Evolutionary conservation across 331 rosid genomes (phyloP).

Genomic region (Arachis monticola): DNA sequence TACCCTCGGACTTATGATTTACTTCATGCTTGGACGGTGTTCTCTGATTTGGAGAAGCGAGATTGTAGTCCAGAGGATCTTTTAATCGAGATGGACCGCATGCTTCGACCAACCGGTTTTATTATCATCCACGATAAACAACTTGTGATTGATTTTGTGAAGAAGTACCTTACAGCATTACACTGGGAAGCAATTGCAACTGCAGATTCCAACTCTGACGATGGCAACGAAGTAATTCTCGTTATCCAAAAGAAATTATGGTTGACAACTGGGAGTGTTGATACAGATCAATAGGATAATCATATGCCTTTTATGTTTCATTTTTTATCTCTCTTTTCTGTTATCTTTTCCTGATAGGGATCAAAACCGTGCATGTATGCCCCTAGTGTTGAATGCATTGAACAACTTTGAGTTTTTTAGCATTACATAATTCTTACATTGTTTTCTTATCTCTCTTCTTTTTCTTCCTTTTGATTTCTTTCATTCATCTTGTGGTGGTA

Average conservation of each 20-base stretch:
- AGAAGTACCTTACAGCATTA: slow-evolving; percentile 60
- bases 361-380: no score
- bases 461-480: no score
- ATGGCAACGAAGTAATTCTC: slow-evolving; percentile 51
- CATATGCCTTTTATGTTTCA: no score
- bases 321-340: no score
- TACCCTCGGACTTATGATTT: slow-evolving; percentile 74
- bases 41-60: slow-evolving; percentile 62
- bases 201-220: slow-evolving; percentile 49
- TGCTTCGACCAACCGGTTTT: slow-evolving; percentile 71
- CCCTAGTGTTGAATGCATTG: no score
- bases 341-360: no score
- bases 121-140: slow-evolving; percentile 62
- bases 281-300: slow-evolving; percentile 51
- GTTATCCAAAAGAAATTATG: slow-evolving; percentile 71
- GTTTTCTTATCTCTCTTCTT: no score
- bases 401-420: no score
- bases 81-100: slow-evolving; percentile 71
- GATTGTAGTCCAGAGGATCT: slow-evolving; percentile 66
- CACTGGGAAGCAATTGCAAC: slow-evolving; percentile 76
- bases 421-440: no score
- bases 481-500: no score
- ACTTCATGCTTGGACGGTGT: slow-evolving; percentile 69
- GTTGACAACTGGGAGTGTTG: slow-evolving; percentile 60
- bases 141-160: slow-evolving; percentile 58